Percentiles rank a stretch among this genome's conserved stretches.
phyloP scores from a whole-genome alignment of 306 rosid species.

The Gastrolobium villosum region DNA sequence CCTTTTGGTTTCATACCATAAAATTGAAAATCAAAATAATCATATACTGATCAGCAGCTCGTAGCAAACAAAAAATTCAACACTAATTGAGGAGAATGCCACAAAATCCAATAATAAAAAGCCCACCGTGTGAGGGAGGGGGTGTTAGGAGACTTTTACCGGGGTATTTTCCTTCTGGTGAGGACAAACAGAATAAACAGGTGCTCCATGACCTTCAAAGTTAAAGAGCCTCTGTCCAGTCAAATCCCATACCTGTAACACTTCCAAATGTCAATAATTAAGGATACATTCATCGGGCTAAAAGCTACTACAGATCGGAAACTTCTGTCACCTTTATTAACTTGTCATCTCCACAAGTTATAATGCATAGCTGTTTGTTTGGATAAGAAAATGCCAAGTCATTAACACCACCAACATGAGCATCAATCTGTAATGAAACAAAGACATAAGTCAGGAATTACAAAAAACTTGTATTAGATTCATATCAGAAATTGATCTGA shows the following conservation, averaged over 20 bases:
- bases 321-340: constrained; percentile 67
- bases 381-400: constrained; percentile 78
- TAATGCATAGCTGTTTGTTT: constrained; percentile 61
- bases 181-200: constrained; percentile 82
- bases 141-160: constrained; percentile 50
- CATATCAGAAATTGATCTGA: constrained; percentile 14
- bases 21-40: constrained; percentile 16
- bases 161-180: constrained; percentile 73
- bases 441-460: constrained; percentile 26
- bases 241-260: constrained; percentile 83
- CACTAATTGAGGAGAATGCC: neutral
- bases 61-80: constrained; percentile 18
- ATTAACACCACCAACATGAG: constrained; percentile 80
- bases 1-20: neutral
- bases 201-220: constrained; percentile 84
- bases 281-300: constrained; percentile 27
- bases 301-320: neutral
- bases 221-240: constrained; percentile 61
- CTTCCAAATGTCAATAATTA: constrained; percentile 3
- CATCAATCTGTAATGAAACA: constrained; percentile 62
- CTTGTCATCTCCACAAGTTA: constrained; percentile 86
- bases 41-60: neutral
- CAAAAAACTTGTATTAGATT: constrained; percentile 11
- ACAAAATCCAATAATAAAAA: constrained; percentile 31
- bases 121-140: neutral